These are phyloP conservation scores for Anaeramoeba flamelloides DNA, from an alignment of 78 protist genomes.

Conservation along the genomic window DNA sequence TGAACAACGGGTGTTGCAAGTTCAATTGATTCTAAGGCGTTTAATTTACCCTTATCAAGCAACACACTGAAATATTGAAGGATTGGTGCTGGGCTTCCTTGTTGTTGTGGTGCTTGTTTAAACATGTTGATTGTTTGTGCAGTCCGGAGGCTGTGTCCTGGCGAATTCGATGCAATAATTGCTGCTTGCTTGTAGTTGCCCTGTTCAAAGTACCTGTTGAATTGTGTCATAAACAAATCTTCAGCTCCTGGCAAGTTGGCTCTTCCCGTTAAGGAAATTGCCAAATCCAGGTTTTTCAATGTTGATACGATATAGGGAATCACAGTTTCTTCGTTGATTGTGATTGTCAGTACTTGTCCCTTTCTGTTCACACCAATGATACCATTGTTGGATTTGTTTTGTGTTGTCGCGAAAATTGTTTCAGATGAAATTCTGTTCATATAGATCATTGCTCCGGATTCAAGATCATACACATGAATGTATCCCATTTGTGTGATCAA, in stretches of 20 bases:
- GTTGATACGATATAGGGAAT: constrained; percentile 58
- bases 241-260: constrained; percentile 83
- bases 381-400: constrained; percentile 50
- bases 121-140: constrained; percentile 68
- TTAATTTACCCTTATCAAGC: constrained; percentile 72
- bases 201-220: constrained; percentile 41
- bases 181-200: constrained; percentile 73
- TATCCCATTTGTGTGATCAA: constrained; percentile 81
- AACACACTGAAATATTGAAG: constrained; percentile 79
- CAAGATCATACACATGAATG: constrained; percentile 69
- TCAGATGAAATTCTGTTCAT: constrained; percentile 61
- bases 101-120: constrained; percentile 42
- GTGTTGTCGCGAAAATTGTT: constrained; percentile 72
- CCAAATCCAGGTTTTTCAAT: constrained; percentile 59
- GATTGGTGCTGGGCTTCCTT: constrained; percentile 51
- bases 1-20: constrained; percentile 74
- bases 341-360: constrained; percentile 51
- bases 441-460: constrained; percentile 60
- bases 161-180: constrained; percentile 66
- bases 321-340: constrained; percentile 65
- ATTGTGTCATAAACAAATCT: constrained; percentile 58
- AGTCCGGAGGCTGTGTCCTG: constrained; percentile 60
- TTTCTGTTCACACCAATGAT: constrained; percentile 66
- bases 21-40: constrained; percentile 78
- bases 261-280: constrained; percentile 67